Base-by-base conservation (phyloP, 2,329 filamentous ascomycete genomes). In the Mariannaea sp. region DNA sequence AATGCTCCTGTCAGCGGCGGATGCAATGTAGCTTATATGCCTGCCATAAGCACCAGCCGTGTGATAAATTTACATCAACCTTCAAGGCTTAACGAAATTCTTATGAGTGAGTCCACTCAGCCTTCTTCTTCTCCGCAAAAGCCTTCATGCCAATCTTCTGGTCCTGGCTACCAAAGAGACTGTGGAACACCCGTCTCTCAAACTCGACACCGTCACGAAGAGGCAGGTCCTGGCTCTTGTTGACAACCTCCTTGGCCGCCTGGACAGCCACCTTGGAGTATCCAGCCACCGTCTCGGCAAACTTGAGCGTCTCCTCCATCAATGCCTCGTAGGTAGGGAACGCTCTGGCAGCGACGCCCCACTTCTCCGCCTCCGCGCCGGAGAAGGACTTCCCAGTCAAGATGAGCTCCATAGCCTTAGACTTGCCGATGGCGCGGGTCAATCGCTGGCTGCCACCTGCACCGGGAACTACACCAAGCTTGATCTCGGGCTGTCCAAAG, bases 61-160 rank as follows among this genome's bases (percentile, higher is more conserved):
- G 19, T n/a, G 33, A 38, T 39, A 40, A 12, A 24, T 20, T 9
- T 4, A 12, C 30, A n/a, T 45, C 32, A 12, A 36, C 40, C 49
- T 44, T 20, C 19, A 27, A 22, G 51, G 13, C 35, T 39, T 51
- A 41, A 38, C 24, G 17, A 17, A 35, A 7, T 22, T 7, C 46
- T 61, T 82, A 95, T 70, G 90, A 85, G 72, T 97, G 80, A 57
- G 82, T 86, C 93, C 94, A 99, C 72, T 94, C 86, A 0, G 94
- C 77, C 82, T 95, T 95, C 77, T 89, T 85, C 85, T 97, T 97
- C 75, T 92, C 89, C 2, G 90, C 89, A 80, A 99, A 99, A 10
- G 94, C 94, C 71, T 87, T 87, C 94, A 97, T 86, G 73, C 91
- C 92, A 72, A 97, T 90, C 81, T 97, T 99, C 77, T 99, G 94